phyloP scores from a whole-genome alignment of 2,329 filamentous ascomycete species.

The Diplodia sapinea region DNA sequence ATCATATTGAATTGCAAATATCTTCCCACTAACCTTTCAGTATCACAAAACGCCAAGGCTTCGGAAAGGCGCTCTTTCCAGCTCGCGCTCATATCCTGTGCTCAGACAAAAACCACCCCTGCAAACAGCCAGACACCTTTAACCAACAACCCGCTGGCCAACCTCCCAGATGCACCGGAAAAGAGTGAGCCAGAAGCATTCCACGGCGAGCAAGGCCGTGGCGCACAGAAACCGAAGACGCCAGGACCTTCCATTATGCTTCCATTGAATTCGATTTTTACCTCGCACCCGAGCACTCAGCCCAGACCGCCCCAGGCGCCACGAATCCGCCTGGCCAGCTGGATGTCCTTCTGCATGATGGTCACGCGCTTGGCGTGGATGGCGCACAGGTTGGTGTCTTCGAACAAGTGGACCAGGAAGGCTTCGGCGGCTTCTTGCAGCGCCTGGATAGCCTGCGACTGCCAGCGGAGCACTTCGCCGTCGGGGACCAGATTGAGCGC shows the following conservation, averaged over 20 bases:
- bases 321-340: constrained; percentile 92
- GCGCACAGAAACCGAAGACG: not conserved
- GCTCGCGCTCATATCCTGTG: not conserved
- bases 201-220: not conserved
- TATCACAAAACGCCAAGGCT: not conserved
- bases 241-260: not conserved
- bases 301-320: constrained; percentile 64
- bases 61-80: not conserved
- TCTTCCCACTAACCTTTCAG: not conserved
- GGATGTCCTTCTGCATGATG: constrained; percentile 97
- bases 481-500: constrained; percentile 91
- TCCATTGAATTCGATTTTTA: not conserved
- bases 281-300: constrained; percentile 9
- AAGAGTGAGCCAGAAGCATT: not conserved
- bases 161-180: not conserved
- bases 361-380: constrained; percentile 99
- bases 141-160: not conserved
- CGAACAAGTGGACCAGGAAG: constrained; percentile 96
- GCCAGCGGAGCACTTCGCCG: constrained; percentile 80
- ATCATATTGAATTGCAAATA: not conserved
- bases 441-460: constrained; percentile 95
- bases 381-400: constrained; percentile 97
- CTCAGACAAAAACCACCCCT: not conserved
- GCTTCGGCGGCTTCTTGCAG: constrained; percentile 99
- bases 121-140: not conserved